A percentile compares a stretch with the other conserved stretches of the same genome.
These are phyloP conservation scores for Histomonas meleagridis DNA, from an alignment of 208 protist genomes.

Conservation along the genomic window DNA sequence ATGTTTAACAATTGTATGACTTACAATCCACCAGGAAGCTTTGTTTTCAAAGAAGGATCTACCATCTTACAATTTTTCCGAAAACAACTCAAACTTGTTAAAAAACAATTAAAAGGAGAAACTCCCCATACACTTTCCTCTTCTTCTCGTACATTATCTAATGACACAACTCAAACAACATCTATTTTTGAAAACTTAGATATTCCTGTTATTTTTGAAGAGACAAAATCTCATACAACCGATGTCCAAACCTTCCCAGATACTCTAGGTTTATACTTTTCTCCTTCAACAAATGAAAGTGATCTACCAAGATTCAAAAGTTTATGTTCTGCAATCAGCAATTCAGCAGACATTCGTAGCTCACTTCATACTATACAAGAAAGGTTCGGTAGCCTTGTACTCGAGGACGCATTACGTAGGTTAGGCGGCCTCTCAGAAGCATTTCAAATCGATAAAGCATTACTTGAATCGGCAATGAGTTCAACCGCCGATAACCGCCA, in stretches of 20 bases:
- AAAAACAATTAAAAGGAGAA: neutral
- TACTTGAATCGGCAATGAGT: neutral
- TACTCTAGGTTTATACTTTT: neutral
- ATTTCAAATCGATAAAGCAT: neutral
- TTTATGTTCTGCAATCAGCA: neutral
- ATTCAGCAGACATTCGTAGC: neutral
- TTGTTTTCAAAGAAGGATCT: neutral
- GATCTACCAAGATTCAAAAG: neutral
- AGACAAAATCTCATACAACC: neutral
- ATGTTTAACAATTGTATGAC: neutral
- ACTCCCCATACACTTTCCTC: neutral
- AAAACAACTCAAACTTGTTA: neutral
- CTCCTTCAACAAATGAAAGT: neutral
- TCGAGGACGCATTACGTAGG: neutral
- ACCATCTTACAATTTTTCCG: neutral
- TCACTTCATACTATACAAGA: neutral
- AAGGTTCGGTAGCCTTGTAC: neutral
- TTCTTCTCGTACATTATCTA: neutral
- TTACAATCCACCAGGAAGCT: slow-evolving; percentile 33
- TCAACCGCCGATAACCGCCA: neutral
- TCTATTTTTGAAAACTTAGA: neutral
- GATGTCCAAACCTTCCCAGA: neutral
- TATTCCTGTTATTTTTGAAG: neutral
- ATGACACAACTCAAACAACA: neutral
- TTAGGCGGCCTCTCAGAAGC: neutral